These are phyloP conservation scores for Nakaseomyces nivariensis DNA, from an alignment of 1,139 yeast genomes.

Conservation along the genomic window DNA sequence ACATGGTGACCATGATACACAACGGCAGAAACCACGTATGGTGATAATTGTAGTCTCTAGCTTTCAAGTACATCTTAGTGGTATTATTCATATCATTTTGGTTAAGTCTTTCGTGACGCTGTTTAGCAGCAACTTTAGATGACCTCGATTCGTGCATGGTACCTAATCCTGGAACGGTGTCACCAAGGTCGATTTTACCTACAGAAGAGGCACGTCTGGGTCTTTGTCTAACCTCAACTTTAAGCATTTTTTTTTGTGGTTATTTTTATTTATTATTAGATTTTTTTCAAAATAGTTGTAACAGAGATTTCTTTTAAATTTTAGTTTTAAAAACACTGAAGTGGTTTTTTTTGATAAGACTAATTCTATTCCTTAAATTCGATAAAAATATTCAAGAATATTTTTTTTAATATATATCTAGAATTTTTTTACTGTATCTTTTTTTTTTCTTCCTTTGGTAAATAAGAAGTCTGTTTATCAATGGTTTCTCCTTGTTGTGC, in stretches of 20 bases:
- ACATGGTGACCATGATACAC: conserved; percentile 33
- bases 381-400: not conserved
- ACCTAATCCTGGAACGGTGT: conserved; percentile 20
- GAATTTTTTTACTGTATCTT: too few species aligned
- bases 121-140: conserved; percentile 19
- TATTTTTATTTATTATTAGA: not conserved
- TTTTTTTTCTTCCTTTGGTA: too few species aligned
- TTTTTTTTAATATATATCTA: not conserved
- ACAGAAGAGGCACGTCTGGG: conserved; percentile 24
- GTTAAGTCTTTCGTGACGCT: conserved; percentile 17
- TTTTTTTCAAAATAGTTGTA: too few species aligned
- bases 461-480: too few species aligned
- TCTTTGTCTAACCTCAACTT: conserved; percentile 11
- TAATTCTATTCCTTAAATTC: not conserved
- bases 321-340: too few species aligned
- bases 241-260: not conserved
- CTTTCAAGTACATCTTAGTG: conserved; percentile 44
- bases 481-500: too few species aligned
- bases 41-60: conserved; percentile 52
- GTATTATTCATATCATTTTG: conserved; percentile 18
- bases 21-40: conserved; percentile 73
- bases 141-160: conserved; percentile 19
- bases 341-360: too few species aligned
- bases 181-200: conserved; percentile 23
- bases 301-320: too few species aligned